Evolutionary conservation across 371 early-diverging fungal genomes (phyloP), one percentile per base, ranked within the genome.

Genomic region (Syncephalastrum sp.): DNA sequence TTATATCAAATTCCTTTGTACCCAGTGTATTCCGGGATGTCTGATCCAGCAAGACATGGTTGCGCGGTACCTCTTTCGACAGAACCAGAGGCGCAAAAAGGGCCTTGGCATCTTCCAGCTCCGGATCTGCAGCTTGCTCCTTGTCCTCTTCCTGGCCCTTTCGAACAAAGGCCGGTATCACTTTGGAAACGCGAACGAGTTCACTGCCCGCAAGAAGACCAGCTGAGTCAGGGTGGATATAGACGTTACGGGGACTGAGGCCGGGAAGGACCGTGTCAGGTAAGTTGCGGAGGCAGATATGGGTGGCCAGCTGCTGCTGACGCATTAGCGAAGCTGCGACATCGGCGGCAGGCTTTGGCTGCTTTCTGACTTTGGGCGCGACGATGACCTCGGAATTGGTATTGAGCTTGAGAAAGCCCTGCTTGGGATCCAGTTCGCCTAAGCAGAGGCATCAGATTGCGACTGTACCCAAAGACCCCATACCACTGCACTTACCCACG

Each of bases 371-470:
- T 72, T 89, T 89, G n/a, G 93, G 91, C 4, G 90, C 88, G 12
- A 92, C 87, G 65, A 91, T 86, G 45, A 92, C 85, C 68, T 93
- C 91, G 1, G 87, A 67, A 53, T 89, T 80, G 23, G 80, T 81
- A 16, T 79, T 81, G 19, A 93, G 69, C 59, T 81, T 83, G 12
- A 88, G 69, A 61, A 79, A 86, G 3, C 64, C 68, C 14, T 71
- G 72, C 5, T 65, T 61, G 0, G 91, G 89, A 61, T 81, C 70
- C 44, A 84, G 71, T 56, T 85, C 82, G 25, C 80, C 89, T 87
- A 69, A 8, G 54, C 7, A 15, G 42, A 45, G 17, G 19, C 3
- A 27, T 24, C 15, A 16, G 27, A 25, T 47, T 27, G 13, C 5
- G 12, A 10, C 21, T 21, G 21, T 27, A 27, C 27, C 27, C 27